Conservation (phyloP, 208 protist species). For the Trypanosomatidae sp. region DNA sequence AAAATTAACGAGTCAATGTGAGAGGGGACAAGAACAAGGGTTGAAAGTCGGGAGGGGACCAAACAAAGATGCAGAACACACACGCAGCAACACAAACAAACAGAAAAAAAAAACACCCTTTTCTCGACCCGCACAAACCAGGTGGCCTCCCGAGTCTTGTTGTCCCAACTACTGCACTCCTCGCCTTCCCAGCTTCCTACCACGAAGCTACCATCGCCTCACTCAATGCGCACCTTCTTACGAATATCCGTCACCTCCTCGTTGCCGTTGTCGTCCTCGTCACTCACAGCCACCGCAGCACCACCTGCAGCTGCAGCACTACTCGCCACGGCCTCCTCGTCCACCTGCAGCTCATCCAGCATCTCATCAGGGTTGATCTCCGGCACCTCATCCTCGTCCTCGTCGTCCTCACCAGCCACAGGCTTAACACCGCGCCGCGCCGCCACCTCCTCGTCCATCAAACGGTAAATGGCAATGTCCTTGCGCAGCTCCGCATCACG, state of each 20-base stretch:
- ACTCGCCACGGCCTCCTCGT: too few species aligned
- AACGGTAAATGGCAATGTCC: slow-evolving; percentile 80
- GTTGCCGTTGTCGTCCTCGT: slow-evolving; percentile 18
- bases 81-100: too few species aligned
- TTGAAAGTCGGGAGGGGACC: too few species aligned
- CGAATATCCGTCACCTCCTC: slow-evolving; percentile 26
- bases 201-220: neutral
- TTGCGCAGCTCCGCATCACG: slow-evolving; percentile 78
- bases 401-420: slow-evolving; percentile 22
- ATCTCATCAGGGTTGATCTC: slow-evolving; percentile 78
- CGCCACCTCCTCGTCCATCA: slow-evolving; percentile 53
- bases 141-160: neutral
- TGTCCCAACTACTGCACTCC: too few species aligned
- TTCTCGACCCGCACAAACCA: too few species aligned
- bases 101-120: too few species aligned
- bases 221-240: slow-evolving; percentile 37
- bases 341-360: slow-evolving; percentile 82
- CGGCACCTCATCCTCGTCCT: slow-evolving; percentile 65
- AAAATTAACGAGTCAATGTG: too few species aligned
- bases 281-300: slow-evolving; percentile 5
- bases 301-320: slow-evolving; percentile 22
- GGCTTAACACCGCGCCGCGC: slow-evolving; percentile 17
- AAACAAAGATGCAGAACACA: too few species aligned
- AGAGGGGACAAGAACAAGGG: too few species aligned
- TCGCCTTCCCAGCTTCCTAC: neutral